These are phyloP conservation scores for Escovopsis sp. DNA, from an alignment of 2,329 filamentous ascomycete species.

Conservation along the genomic window DNA sequence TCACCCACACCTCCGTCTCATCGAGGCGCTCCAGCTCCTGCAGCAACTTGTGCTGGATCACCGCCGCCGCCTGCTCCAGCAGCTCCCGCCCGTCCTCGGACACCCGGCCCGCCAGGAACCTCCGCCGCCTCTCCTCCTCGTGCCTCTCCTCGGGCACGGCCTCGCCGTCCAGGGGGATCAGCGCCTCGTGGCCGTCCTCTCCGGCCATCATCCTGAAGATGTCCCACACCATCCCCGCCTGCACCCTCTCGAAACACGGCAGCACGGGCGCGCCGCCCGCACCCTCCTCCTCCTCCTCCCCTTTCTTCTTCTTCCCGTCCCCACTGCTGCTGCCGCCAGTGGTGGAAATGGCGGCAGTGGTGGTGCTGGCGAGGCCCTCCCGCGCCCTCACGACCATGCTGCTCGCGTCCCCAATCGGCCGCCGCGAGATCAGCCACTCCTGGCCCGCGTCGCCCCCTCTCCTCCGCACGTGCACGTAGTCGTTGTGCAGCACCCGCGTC, in stretches of 20 bases:
- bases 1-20: slow-evolving; percentile 29
- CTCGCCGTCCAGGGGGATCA: slow-evolving; percentile 12
- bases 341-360: too few species aligned
- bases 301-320: too few species aligned
- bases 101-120: slow-evolving; percentile 19
- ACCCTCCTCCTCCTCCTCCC: too few species aligned
- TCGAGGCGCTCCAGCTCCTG: slow-evolving; percentile 30
- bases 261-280: slow-evolving; percentile 13
- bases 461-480: slow-evolving; percentile 43
- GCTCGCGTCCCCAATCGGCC: slow-evolving; percentile 31
- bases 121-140: slow-evolving; percentile 9
- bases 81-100: slow-evolving; percentile 13
- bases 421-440: slow-evolving; percentile 39
- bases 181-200: slow-evolving; percentile 14
- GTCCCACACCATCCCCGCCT: slow-evolving; percentile 38
- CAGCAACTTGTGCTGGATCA: slow-evolving; percentile 30
- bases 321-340: too few species aligned
- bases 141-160: slow-evolving; percentile 1
- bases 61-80: slow-evolving; percentile 21
- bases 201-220: slow-evolving; percentile 26
- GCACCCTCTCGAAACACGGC: slow-evolving; percentile 33
- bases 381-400: slow-evolving; percentile 31
- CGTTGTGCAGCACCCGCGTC: slow-evolving; percentile 36
- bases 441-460: slow-evolving; percentile 14
- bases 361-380: slow-evolving; percentile 20